Evolutionary conservation across 31 red algal genomes (phyloP).

Genomic region (Asparagopsis taxiformis): DNA sequence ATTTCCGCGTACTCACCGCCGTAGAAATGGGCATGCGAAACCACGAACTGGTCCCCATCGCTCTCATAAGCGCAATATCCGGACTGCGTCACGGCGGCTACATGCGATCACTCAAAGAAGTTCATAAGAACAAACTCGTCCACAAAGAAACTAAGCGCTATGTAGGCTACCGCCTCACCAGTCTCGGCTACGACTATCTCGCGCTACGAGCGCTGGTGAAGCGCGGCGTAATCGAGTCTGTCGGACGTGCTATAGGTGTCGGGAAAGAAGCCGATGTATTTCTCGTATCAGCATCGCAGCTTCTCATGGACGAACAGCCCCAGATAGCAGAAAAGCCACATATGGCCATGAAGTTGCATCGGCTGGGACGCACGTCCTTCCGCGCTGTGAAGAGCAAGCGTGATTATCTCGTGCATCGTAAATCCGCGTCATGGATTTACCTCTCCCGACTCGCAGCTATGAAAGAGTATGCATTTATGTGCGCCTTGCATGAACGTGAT

Average conservation of each 20-base stretch:
- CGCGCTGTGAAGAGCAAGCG: slow-evolving; percentile 83
- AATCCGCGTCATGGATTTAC: slow-evolving; percentile 91
- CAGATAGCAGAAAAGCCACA: slow-evolving; percentile 41
- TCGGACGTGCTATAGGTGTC: slow-evolving; percentile 81
- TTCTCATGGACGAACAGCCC: slow-evolving; percentile 28
- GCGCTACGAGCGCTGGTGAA: slow-evolving; percentile 85
- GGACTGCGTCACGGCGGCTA: slow-evolving; percentile 69
- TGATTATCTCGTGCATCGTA: slow-evolving; percentile 78
- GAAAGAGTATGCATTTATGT: slow-evolving; percentile 88
- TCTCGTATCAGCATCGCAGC: slow-evolving; percentile 34
- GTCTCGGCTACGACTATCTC: slow-evolving; percentile 91
- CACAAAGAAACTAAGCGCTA: slow-evolving; percentile 86
- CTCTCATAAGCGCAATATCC: slow-evolving; percentile 75
- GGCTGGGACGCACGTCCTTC: slow-evolving; percentile 91
- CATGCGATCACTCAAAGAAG: slow-evolving; percentile 45
- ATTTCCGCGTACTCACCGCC: slow-evolving; percentile 92
- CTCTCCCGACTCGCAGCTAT: slow-evolving; percentile 87
- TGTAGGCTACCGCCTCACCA: slow-evolving; percentile 90
- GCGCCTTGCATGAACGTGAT: slow-evolving; percentile 66
- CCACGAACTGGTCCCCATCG: slow-evolving; percentile 90
- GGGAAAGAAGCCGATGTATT: slow-evolving; percentile 99
- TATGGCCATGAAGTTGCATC: slow-evolving; percentile 85
- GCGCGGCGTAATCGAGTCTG: slow-evolving; percentile 67
- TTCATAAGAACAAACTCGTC: slow-evolving; percentile 91
- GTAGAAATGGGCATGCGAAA: slow-evolving; percentile 99